Evolutionary conservation across 441 rosid genomes (phyloP), one percentile per base, ranked within the genome.

Genomic region (Pelargonium myrrhifolium): DNA sequence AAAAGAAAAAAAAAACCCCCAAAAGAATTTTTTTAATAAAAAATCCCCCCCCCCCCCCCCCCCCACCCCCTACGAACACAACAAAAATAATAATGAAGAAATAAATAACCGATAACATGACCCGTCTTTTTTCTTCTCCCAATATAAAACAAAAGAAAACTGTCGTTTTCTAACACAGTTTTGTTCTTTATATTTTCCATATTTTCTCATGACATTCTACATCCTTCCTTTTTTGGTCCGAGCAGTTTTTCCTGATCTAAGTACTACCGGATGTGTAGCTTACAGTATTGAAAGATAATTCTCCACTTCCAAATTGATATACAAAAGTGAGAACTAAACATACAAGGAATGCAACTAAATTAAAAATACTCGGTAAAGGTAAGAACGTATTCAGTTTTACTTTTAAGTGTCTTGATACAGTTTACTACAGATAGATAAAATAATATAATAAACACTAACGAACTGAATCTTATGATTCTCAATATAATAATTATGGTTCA

Each of bases 401-500:
- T 53, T 6, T 53, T 17, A 18, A 2, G 10, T 2, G 59, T 53
- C 9, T 14, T 49, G 59, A 53, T 53, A 53, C 21, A 53, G 7
- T 6, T 15, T 18, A 53, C 21, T 53, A 53, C 9, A 12, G 11
- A 59, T 24, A 22, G 37, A 59, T 59, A 26, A 59, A 24, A 24
- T 22, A 24, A 24, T 7, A 31, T 7, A 59, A 24, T 10, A 40
- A 8, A 22, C 12, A 12, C 15, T 12, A 22, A 11, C 39, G 14
- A 28, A 28, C 18, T 28, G 64, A 61, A 61, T 26, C 40, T 28
- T 28, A 28, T 61, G 64, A 61, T 12, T 31, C 64, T 61, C 64
- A 5, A 61, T n/a, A 26, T 39, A 61, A 61, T 18, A 61, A 61
- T 12, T 28, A 61, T 8, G 20, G 40, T 61, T 61, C 20, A 26